Base-by-base conservation (phyloP, 2,329 filamentous ascomycete genomes). In the Neonectria magnoliae region DNA sequence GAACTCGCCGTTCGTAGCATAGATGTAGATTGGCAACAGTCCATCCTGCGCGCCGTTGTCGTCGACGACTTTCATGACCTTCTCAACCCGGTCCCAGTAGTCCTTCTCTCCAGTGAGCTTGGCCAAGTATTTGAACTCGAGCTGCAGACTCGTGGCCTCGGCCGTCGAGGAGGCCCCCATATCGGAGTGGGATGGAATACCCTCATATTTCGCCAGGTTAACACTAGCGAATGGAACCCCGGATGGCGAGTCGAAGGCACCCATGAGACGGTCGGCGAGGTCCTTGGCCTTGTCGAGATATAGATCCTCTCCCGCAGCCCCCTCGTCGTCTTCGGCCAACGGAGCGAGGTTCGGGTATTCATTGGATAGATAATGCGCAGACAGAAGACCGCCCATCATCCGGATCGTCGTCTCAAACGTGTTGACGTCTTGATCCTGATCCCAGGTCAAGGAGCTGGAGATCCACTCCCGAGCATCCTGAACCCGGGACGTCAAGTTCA, bases 391-490 rank as follows among this genome's bases (percentile, higher is more conserved):
- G 16, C 96, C 96, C 54, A 99, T 84, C 94, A 98, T 98, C 57
- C 96, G 92, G 73, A 98, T 98, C 0, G 95, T 98, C 8, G 95
- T 98, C 82, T 99, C 96, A 73, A 98, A 99, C 0, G 94, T 98
- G 78, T 94, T 98, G 60, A 99, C 95, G 77, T 98, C 93, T 77
- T 98, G 94, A 74, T 98, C 87, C 78, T 97, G 93, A 65, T 98
- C 90, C 81, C 97, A 98, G 11, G 90, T 90, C 67, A 98, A 81
- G 8, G 90, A 90, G 5, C 89, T 90, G 2, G 92, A 86, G 52
- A 99, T 89, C 96, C 96, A 99, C 76, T 97, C 88, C 60, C 95
- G 87, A 29, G 96, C 95, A 75, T 97, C 90, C 41, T 90, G 86
- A 42, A 99, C 86, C 66, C 94, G 90, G 33, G 89, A 91, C 14